A percentile compares a stretch with the other conserved stretches of the same genome.
These are phyloP conservation scores for Fistulinella prunicolor DNA, from an alignment of 768 basidiomycete species.

Conservation along the genomic window DNA sequence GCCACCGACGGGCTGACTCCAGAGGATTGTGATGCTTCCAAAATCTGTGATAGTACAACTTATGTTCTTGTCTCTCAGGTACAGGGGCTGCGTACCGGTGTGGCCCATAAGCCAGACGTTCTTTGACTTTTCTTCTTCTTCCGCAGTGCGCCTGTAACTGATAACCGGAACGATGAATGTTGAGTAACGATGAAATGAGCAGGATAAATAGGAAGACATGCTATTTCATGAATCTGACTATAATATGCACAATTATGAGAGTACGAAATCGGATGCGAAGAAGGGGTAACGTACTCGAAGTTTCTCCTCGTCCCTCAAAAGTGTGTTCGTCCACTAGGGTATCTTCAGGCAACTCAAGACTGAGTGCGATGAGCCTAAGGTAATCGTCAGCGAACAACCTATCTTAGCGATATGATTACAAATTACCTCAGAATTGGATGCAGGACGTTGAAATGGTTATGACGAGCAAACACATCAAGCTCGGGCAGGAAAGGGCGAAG, in stretches of 20 bases:
- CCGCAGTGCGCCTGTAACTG: constrained; percentile 48
- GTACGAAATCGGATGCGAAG: background rate
- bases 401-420: background rate
- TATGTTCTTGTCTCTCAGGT: background rate
- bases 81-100: constrained; percentile 36
- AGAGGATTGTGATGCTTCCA: constrained; percentile 54
- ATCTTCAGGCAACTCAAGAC: constrained; percentile 54
- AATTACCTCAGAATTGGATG: constrained; percentile 44
- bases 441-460: constrained; percentile 51
- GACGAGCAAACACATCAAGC: constrained; percentile 46
- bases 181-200: background rate
- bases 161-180: background rate
- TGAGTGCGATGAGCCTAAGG: constrained; percentile 45
- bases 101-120: constrained; percentile 62
- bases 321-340: constrained; percentile 46
- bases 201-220: constrained; percentile 23
- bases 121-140: constrained; percentile 48
- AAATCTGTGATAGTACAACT: constrained; percentile 50
- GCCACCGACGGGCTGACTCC: constrained; percentile 57
- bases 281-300: constrained; percentile 30
- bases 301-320: constrained; percentile 38
- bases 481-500: constrained; percentile 51
- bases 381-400: background rate
- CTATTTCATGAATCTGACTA: constrained; percentile 69
- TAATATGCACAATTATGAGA: background rate